Evolutionary conservation across 495 filamentous ascomycete genomes (phyloP), one percentile per base, ranked within the genome.

Genomic region (Xylona heveae): DNA sequence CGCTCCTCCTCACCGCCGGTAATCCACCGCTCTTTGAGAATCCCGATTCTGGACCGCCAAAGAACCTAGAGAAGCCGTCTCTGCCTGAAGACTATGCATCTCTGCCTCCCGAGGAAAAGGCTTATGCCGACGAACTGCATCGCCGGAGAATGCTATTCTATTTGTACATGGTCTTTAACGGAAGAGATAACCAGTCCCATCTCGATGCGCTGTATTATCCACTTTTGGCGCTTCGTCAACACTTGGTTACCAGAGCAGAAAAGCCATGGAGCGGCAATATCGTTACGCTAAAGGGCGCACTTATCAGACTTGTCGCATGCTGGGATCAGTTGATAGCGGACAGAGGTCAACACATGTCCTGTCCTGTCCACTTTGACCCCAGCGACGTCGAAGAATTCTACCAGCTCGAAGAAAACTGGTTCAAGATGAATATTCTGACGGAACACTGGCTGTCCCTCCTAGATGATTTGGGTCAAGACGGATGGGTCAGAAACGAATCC

Each of bases 21-120:
- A 54, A 52, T 30, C 51, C 47, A 20, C 31, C 40, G 6, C 25
- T 40, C 23, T 49, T 51, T 31, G 45, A 54, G 31, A 52, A 52
- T 24, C 47, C 42, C 19, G 38, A 46, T 5, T 42, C 49, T n/a
- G 22, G 32, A 0, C 25, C 43, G n/a, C 46, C 48, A 4, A 42
- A 51, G 33, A 41, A 38, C 12, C 19, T 51, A 1, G 12, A 36
- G 15, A 7, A 17, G 4, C 47, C 44, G 7, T 15, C n/a, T 6
- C 20, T 51, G 15, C 47, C 42, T 8, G 16, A 17, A 1, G 38
- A 53, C 26, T 42, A 45, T 20, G 28, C 40, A 28, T 16, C 34
- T 4, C 27, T 53, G 5, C 22, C 34, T 12, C 31, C 36, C 18
- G 10, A 43, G 24, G 15, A 38, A 14, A 24, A 27, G 3, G n/a